Evolutionary conservation across 176 grass and related monocot genomes (phyloP).

Genomic region (Puccinellia tenuiflora): DNA sequence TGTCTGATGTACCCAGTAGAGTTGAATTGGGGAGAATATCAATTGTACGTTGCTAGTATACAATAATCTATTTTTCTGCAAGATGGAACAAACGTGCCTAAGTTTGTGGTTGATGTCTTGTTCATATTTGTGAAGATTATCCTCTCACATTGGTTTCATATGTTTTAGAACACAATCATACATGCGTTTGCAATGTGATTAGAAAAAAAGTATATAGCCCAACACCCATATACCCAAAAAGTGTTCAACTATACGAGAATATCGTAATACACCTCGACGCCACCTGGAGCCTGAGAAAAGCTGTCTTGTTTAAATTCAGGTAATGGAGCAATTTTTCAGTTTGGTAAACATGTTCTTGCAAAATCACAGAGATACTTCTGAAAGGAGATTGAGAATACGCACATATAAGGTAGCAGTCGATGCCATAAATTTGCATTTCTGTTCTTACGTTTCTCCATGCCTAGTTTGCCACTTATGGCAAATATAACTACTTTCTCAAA

Average conservation of each 20-base stretch:
- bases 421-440: not conserved
- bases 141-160: not conserved
- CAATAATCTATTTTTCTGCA: not conserved
- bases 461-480: slow-evolving; percentile 6
- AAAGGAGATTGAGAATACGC: slow-evolving; percentile 86
- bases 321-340: slow-evolving; percentile 99
- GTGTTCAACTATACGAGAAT: not conserved
- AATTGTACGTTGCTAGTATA: not conserved
- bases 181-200: not conserved
- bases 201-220: not conserved
- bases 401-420: slow-evolving; percentile 76
- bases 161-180: not conserved
- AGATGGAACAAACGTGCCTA: not conserved
- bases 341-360: slow-evolving; percentile 94
- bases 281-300: not conserved
- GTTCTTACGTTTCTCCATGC: not conserved
- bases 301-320: slow-evolving; percentile 43
- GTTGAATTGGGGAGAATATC: not conserved
- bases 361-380: slow-evolving; percentile 88
- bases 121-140: not conserved
- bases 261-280: not conserved
- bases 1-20: not conserved
- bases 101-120: not conserved
- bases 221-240: not conserved
- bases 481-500: slow-evolving; percentile 17